Evolutionary conservation across 441 rosid species (phyloP).

Genomic region (Francoa sonchifolia): DNA sequence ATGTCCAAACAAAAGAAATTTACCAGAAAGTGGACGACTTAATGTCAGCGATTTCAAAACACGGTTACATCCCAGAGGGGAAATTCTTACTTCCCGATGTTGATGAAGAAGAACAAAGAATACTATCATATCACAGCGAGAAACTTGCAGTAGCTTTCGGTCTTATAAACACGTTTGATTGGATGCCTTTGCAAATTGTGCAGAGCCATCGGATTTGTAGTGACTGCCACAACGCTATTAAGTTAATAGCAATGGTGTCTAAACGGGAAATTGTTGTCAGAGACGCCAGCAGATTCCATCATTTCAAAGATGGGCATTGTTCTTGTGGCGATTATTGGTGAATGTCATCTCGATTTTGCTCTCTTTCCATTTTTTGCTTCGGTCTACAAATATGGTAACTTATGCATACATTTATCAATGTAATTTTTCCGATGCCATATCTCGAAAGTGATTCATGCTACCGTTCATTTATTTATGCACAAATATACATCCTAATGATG

Average conservation of each 20-base stretch:
- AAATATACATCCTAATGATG: too few species aligned
- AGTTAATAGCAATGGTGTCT: constrained; percentile 44
- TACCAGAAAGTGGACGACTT: constrained; percentile 56
- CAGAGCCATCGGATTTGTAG: constrained; percentile 76
- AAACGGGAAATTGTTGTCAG: constrained; percentile 55
- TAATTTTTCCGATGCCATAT: too few species aligned
- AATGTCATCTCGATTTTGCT: too few species aligned
- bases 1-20: constrained; percentile 42
- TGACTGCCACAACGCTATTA: constrained; percentile 69
- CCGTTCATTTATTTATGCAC: too few species aligned
- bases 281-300: constrained; percentile 80
- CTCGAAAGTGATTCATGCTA: too few species aligned
- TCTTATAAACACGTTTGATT: constrained; percentile 36
- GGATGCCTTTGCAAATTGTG: constrained; percentile 57
- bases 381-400: too few species aligned
- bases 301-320: constrained; percentile 63
- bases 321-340: constrained; percentile 95
- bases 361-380: too few species aligned
- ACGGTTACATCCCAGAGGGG: constrained; percentile 36
- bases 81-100: constrained; percentile 62
- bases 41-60: constrained; percentile 44
- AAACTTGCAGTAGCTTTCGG: constrained; percentile 80
- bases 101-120: constrained; percentile 42
- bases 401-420: too few species aligned
- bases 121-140: constrained; percentile 51